Conservation (phyloP, 176 grass and related monocot genomes). For the Zea luxurians region DNA sequence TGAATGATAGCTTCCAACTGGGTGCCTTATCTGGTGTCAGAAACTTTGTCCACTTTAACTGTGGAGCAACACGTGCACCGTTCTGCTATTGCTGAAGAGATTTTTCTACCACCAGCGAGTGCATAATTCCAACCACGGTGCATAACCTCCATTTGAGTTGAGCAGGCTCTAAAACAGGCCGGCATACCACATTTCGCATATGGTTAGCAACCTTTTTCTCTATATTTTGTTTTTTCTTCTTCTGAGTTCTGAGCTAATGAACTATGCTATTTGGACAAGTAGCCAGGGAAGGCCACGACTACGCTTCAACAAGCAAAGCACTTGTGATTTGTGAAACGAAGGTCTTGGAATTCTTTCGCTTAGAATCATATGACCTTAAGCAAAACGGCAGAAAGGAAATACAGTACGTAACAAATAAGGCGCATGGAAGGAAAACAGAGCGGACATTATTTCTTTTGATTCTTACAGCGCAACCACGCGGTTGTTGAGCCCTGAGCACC, state of each 20-base stretch:
- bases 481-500: constrained; percentile 50
- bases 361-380: background rate
- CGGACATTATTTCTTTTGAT: background rate
- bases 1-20: constrained; percentile 48
- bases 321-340: background rate
- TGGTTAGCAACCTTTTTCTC: background rate
- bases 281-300: background rate
- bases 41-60: constrained; percentile 34
- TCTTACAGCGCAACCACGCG: constrained; percentile 77
- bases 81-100: constrained; percentile 27
- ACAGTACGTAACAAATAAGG: background rate
- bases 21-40: constrained; percentile 41
- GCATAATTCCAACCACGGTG: background rate
- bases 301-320: background rate
- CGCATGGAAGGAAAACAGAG: background rate
- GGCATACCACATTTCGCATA: background rate
- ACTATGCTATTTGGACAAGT: background rate
- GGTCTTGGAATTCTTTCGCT: background rate
- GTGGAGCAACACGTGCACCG: constrained; percentile 28
- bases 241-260: background rate
- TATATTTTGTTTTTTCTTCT: background rate
- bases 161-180: constrained; percentile 4
- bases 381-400: background rate
- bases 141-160: background rate
- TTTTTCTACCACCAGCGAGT: background rate